These are phyloP conservation scores for Tylopilus felleus DNA, from an alignment of 768 basidiomycete species.

Conservation along the genomic window DNA sequence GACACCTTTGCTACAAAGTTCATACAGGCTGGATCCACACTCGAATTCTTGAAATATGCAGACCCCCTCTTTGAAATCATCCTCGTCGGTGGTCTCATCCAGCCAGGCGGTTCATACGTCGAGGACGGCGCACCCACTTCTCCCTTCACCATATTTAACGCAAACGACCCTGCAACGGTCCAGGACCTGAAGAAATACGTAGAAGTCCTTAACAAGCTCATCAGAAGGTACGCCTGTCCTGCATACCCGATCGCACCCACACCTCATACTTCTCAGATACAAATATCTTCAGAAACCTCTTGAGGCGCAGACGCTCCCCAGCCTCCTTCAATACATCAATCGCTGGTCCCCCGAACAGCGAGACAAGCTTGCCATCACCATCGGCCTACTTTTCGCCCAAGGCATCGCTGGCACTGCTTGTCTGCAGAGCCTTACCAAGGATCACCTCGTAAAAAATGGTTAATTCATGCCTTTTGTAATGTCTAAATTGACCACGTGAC, in stretches of 20 bases:
- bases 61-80: slow-evolving; percentile 95
- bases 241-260: neutral
- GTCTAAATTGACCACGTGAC: slow-evolving; percentile 8
- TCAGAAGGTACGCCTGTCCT: slow-evolving; percentile 65
- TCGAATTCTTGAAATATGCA: slow-evolving; percentile 97
- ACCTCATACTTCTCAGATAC: slow-evolving; percentile 55
- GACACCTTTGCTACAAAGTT: slow-evolving; percentile 81
- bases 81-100: slow-evolving; percentile 92
- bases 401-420: slow-evolving; percentile 76
- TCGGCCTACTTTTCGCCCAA: slow-evolving; percentile 80
- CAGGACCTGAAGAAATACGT: slow-evolving; percentile 91
- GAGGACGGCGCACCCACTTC: slow-evolving; percentile 83
- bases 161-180: slow-evolving; percentile 71
- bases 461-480: slow-evolving; percentile 5
- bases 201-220: slow-evolving; percentile 93
- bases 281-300: slow-evolving; percentile 99
- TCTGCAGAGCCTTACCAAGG: slow-evolving; percentile 81
- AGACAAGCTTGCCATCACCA: slow-evolving; percentile 79
- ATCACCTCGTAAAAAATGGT: slow-evolving; percentile 96
- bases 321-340: slow-evolving; percentile 83
- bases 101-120: slow-evolving; percentile 90
- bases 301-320: slow-evolving; percentile 79
- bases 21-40: slow-evolving; percentile 85
- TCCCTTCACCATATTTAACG: slow-evolving; percentile 85
- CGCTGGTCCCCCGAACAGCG: slow-evolving; percentile 76